Conservation (phyloP, 192 early-diverging fungal species). For the Coemansia sp. region DNA sequence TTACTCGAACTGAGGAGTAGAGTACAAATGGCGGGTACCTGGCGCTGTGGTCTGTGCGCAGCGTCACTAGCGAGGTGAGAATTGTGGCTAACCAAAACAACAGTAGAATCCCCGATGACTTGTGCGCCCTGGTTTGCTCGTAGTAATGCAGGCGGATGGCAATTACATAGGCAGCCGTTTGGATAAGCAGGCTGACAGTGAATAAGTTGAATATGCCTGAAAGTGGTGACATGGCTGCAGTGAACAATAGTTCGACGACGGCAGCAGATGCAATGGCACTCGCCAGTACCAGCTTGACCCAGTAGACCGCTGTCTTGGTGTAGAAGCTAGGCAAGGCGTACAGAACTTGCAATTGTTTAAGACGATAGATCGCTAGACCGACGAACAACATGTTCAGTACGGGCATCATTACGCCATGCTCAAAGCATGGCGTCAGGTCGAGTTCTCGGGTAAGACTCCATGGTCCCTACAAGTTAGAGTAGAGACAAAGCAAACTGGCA, state of each 20-base stretch:
- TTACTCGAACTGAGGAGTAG: not conserved
- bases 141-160: constrained; percentile 23
- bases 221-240: not conserved
- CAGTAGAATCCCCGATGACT: constrained; percentile 26
- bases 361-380: constrained; percentile 2
- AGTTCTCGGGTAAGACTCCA: constrained; percentile 29
- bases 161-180: constrained; percentile 2
- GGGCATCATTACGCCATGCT: constrained; percentile 22
- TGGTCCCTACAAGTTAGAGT: constrained; percentile 23
- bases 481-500: not conserved
- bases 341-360: not conserved
- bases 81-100: constrained; percentile 28
- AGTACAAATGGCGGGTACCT: not conserved
- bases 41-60: constrained; percentile 24
- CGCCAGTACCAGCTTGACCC: constrained; percentile 19
- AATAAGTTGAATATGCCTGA: constrained; percentile 13
- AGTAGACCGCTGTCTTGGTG: constrained; percentile 11
- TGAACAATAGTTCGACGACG: constrained; percentile 11
- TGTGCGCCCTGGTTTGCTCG: constrained; percentile 23
- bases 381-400: constrained; percentile 25
- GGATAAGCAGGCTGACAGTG: constrained; percentile 11
- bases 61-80: constrained; percentile 10
- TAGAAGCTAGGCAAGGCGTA: not conserved
- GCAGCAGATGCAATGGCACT: constrained; percentile 5
- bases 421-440: constrained; percentile 43